Percentiles rank a stretch among this genome's conserved stretches.
phyloP scores from a whole-genome alignment of 805 yeast species.

The Yamadazyma endophytica region DNA sequence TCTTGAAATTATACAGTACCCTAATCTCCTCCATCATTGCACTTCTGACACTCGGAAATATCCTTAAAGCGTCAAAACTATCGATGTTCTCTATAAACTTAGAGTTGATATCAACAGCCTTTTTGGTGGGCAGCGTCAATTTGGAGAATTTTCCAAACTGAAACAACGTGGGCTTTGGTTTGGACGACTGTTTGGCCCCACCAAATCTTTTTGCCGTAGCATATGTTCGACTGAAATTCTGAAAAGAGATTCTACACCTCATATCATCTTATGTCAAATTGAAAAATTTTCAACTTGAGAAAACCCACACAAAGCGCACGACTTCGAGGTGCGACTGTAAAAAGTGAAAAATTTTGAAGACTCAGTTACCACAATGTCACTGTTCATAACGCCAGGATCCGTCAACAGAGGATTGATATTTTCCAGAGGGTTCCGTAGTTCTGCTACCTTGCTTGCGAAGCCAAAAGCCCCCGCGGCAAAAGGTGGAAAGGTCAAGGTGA shows the following conservation, averaged over 20 bases:
- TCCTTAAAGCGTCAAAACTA: constrained; percentile 61
- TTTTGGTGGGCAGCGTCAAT: constrained; percentile 35
- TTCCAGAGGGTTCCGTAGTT: constrained; percentile 9
- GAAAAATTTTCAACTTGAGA: constrained; percentile 5
- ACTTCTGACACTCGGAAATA: constrained; percentile 63
- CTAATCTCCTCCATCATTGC: constrained; percentile 55
- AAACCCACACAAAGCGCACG: no score
- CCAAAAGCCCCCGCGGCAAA: constrained; percentile 13
- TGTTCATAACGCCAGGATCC: no score
- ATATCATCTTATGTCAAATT: no score
- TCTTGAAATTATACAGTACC: constrained; percentile 27
- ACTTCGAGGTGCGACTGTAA: no score
- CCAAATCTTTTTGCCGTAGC: not conserved
- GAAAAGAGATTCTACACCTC: not conserved
- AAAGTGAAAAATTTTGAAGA: no score
- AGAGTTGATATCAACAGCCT: constrained; percentile 31
- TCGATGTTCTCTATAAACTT: constrained; percentile 42
- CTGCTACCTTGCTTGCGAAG: constrained; percentile 12
- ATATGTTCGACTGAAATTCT: not conserved
- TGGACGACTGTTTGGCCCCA: not conserved
- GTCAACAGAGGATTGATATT: constrained; percentile 3
- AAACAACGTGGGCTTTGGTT: constrained; percentile 9
- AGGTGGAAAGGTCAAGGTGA: constrained; percentile 22
- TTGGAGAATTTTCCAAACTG: constrained; percentile 49
- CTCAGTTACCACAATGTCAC: no score